phyloP scores from a whole-genome alignment of 2,329 filamentous ascomycete genomes.

The Venturia carpophila region DNA sequence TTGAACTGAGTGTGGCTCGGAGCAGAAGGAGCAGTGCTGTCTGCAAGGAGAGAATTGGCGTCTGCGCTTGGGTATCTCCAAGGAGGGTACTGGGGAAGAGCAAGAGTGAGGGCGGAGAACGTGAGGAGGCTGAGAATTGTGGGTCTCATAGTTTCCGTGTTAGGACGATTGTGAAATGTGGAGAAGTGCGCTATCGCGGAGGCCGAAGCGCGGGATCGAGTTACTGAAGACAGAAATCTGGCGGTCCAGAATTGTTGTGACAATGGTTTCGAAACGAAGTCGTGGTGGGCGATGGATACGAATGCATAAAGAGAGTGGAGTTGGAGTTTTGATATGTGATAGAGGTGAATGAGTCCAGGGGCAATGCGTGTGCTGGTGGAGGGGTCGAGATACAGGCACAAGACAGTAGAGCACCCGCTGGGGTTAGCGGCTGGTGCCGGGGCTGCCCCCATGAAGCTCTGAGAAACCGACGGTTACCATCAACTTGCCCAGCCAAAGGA shows the following conservation, averaged over 20 bases:
- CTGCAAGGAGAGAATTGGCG: not conserved
- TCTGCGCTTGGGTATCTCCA: not conserved
- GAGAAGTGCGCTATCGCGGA: not conserved
- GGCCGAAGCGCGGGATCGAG: not conserved
- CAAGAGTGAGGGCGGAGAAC: not conserved
- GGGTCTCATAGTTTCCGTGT: constrained; percentile 1
- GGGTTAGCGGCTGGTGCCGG: too few relatives aligned
- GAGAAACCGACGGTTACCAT: too few relatives aligned
- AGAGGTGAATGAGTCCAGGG: not conserved
- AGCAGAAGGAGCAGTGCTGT: constrained; percentile 9
- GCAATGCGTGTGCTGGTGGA: too few relatives aligned
- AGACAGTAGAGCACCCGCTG: too few relatives aligned
- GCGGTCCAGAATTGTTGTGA: too few relatives aligned
- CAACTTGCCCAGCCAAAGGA: too few relatives aligned
- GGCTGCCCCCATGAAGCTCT: too few relatives aligned
- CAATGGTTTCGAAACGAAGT: not conserved
- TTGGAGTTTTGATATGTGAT: too few relatives aligned
- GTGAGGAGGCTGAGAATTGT: not conserved
- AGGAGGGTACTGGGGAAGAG: constrained; percentile 7
- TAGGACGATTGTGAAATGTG: not conserved
- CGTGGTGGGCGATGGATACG: not conserved
- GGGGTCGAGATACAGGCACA: too few relatives aligned
- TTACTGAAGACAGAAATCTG: not conserved
- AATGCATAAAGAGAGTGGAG: not conserved
- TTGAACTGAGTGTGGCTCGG: not conserved